Evolutionary conservation across 257 asterid species (phyloP), one percentile per base, ranked within the genome.

Genomic region (Solanum ossicruentum): DNA sequence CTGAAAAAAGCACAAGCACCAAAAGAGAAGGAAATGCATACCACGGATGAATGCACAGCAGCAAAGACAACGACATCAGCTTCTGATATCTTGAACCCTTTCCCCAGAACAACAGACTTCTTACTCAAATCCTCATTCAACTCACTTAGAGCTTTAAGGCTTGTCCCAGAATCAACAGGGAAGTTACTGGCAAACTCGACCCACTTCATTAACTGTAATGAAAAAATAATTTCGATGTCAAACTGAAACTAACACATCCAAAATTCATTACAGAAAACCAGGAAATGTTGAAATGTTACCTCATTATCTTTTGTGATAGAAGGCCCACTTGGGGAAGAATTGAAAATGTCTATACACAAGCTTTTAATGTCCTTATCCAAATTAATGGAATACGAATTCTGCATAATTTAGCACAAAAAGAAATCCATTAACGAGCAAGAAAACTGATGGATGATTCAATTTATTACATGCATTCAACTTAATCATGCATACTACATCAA

Each of bases 41-140:
- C 98, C 97, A 93, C 89, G 36, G 56, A 82, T 11, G 98, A 83
- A 90, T 95, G 97, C 32, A 93, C 89, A 10, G 91, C 91, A 0
- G 96, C 86, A 87, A 88, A 96, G 86, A 93, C 94, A 83, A 93
- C 80, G 80, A 90, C 88, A 91, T 96, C 99, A 21, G 97, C 94
- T 17, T 87, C 91, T 65, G 98, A 89, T 36, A 91, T 93, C 73
- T 57, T 91, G 69, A 91, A 80, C 13, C 98, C 98, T 82, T 86
- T 84, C 85, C 97, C 96, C 84, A 85, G 8, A 51, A 95, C 23
- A 89, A 94, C 98, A 32, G 98, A 88, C 84, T 92, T 93, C 21
- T 93, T 89, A 86, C 83, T 56, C 92, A 97, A 88, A 55, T 92
- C 96, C 43, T 91, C 97, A 84, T 94, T 95, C 89, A 96, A 87